A percentile compares a stretch with the other conserved stretches of the same genome.
These are phyloP conservation scores for Jatropha curcas DNA, from an alignment of 345 rosid genomes.

Conservation along the genomic window DNA sequence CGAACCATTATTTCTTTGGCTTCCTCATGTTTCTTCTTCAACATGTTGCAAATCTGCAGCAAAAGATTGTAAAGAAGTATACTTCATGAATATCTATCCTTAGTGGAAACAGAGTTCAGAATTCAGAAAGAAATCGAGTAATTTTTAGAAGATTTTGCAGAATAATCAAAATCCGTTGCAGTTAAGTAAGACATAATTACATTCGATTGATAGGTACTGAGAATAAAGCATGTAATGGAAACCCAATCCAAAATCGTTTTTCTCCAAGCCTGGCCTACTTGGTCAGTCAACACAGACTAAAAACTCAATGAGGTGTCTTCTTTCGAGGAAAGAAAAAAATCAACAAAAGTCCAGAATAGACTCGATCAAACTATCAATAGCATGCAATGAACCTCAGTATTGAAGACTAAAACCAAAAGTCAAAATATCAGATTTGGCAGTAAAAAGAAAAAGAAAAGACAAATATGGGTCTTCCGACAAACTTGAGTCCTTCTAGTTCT, in stretches of 20 bases:
- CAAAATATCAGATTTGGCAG: too few species aligned
- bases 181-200: background rate
- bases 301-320: background rate
- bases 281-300: background rate
- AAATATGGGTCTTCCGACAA: background rate
- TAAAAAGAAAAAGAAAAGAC: background rate
- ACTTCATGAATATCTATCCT: background rate
- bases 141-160: too few species aligned
- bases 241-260: background rate
- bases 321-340: background rate
- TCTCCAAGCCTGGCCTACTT: background rate
- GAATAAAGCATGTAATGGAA: background rate
- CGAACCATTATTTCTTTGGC: conserved; percentile 83
- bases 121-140: too few species aligned
- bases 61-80: background rate
- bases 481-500: background rate
- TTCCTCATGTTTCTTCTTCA: conserved; percentile 83
- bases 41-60: conserved; percentile 72
- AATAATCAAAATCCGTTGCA: background rate
- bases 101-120: background rate
- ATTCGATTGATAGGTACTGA: background rate
- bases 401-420: too few species aligned
- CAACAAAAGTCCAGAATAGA: background rate
- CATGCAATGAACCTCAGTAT: too few species aligned
- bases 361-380: too few species aligned